Evolutionary conservation across 768 basidiomycete genomes (phyloP).

Genomic region (Mycena epipterygia): DNA sequence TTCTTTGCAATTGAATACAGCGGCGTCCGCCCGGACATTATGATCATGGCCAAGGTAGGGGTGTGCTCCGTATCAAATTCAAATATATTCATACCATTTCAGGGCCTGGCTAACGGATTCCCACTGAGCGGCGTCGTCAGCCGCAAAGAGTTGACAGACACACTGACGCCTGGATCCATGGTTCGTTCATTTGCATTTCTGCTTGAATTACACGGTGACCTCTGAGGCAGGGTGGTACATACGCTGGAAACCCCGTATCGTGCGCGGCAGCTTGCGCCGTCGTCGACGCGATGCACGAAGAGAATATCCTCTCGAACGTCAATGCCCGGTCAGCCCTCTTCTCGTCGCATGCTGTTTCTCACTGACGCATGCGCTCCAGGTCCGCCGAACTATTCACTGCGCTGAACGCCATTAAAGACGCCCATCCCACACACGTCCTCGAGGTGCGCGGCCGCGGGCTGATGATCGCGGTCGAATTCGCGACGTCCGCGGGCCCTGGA

Average conservation of each 20-base stretch:
- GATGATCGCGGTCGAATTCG: constrained; percentile 90
- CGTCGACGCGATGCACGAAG: constrained; percentile 80
- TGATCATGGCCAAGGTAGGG: constrained; percentile 91
- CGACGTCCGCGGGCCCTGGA: constrained; percentile 68
- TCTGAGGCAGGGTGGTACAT: constrained; percentile 80
- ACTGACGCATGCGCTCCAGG: constrained; percentile 48
- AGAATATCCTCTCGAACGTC: constrained; percentile 88
- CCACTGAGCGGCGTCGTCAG: constrained; percentile 91
- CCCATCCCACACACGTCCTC: constrained; percentile 70
- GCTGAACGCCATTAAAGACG: constrained; percentile 71
- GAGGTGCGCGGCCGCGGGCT: constrained; percentile 92
- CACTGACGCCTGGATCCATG: constrained; percentile 84
- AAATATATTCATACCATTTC: too few relatives aligned
- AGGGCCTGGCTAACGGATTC: constrained; percentile 94
- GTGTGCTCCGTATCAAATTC: background rate
- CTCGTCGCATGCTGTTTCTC: background rate
- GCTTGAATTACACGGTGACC: background rate
- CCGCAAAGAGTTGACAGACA: constrained; percentile 85
- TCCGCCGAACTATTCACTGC: constrained; percentile 79
- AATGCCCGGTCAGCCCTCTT: constrained; percentile 64
- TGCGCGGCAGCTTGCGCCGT: constrained; percentile 94
- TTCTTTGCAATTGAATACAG: constrained; percentile 88
- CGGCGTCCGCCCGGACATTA: constrained; percentile 88
- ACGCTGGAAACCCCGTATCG: constrained; percentile 92
- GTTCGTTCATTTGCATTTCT: constrained; percentile 51